Evolutionary conservation across 1,284 basidiomycete species (phyloP), one percentile per base, ranked within the genome.

Genomic region (Earliella scabrosa): DNA sequence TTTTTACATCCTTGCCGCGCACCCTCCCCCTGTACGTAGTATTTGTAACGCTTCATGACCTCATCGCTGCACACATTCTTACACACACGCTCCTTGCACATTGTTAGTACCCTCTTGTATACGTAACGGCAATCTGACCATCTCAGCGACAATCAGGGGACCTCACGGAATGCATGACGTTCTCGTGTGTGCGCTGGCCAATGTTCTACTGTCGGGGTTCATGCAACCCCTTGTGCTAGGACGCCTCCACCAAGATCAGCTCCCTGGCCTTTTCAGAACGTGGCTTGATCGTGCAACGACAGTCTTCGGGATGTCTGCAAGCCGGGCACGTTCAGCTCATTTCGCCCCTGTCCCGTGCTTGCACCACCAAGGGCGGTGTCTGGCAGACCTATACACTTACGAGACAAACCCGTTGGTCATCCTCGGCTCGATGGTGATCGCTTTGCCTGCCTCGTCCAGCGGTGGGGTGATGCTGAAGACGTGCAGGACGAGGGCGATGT

Each of bases 381-480:
- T 8, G 8, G 7, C 31, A 32, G 31, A 14, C 9, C 11, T 14
- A 36, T 18, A 16, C 16, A 39, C 50, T 43, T 32, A 57, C 50
- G 46, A 44, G 10, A 52, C 11, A 8, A 52, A 32, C 8, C 44
- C 35, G 21, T 45, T 24, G 10, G 44, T 46, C 38, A 43, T 31
- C 16, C 20, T 24, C 3, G 44, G 44, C 39, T 48, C 13, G 29
- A 51, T 29, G 13, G 18, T 20, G 27, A 47, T 31, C 2, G 48
- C 36, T 2, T 36, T 34, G 9, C 45, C 54, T 0, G 34, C 11
- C 26, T 45, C 44, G 20, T 51, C 56, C 4, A 43, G 31, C 14
- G 52, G 52, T 1, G 56, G 56, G 13, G 18, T 21, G 27, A 58
- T 45, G 24, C 47, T 26, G 35, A 46, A 58, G 43, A 48, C 51